Evolutionary conservation across 73 alveolate species (phyloP), one percentile per base, ranked within the genome.

Genomic region (Loxodes magnus): DNA sequence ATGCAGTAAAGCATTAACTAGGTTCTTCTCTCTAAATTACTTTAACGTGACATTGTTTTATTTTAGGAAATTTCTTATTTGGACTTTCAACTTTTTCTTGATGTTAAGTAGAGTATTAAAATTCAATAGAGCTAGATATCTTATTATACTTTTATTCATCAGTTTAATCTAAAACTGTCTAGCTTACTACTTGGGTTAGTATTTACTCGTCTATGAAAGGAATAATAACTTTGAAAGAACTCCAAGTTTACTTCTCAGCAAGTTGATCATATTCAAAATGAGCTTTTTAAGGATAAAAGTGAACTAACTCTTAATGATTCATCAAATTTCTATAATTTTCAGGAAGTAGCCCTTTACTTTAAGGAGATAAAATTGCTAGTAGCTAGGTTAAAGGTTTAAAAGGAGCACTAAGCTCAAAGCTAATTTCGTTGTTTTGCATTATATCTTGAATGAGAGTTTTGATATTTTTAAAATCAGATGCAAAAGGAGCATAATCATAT

Each of bases 401-500:
- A 15, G 99, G 99, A 35, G 49, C 53, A 16, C 85, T 71, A 2
- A 29, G 43, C 29, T 65, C 79, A 38, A 79, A 81, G 50, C 69
- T 72, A 60, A 77, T 60, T 1, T 43, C 46, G 33, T 56, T 71
- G 24, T 44, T 51, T 48, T 57, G 65, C 41, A 82, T 30, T 42
- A 82, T 30, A 38, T 80, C 82, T 10, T 52, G 17, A 31, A 83
- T 37, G 48, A 55, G 56, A 37, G 57, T 71, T 25, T 50, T 54
- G 48, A 79, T 69, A 33, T 75, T 77, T 2, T 27, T 64, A 49
- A 89, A 64, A 65, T 93, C 99, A 15, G 97, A 93, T 21, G 90
- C 88, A 87, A 82, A 74, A 21, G 99, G 99, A n/a, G 98, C 95
- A 66, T 93, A 93, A 74, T 89, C 95, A 75, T 84, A 90, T 17